Evolutionary conservation across 352 stramenopile genomes (phyloP).

Genomic region (Pythium coloratum): DNA sequence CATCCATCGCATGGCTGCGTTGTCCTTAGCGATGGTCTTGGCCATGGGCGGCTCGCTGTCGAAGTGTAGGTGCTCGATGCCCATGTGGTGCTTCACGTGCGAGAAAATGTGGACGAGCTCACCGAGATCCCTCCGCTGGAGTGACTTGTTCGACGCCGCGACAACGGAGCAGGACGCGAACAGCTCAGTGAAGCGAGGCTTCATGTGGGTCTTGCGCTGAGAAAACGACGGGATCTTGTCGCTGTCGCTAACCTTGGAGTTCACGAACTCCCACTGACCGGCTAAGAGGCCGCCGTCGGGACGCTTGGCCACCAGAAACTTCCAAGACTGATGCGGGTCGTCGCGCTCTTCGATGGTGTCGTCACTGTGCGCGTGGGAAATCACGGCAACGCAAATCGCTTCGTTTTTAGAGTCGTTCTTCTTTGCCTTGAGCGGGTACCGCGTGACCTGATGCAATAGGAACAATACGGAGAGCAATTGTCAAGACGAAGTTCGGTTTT

Average conservation of each 20-base stretch:
- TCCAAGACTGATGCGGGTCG: conserved; percentile 37
- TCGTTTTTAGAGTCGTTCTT: conserved; percentile 81
- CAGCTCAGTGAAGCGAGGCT: conserved; percentile 37
- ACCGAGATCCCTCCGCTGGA: conserved; percentile 55
- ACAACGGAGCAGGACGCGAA: conserved; percentile 32
- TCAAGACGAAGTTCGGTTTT: background rate
- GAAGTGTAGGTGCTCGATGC: conserved; percentile 83
- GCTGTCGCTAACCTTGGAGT: conserved; percentile 65
- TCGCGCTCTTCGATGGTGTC: background rate
- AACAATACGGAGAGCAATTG: background rate
- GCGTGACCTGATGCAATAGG: conserved; percentile 47
- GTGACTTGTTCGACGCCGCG: conserved; percentile 21
- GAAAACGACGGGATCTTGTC: conserved; percentile 65
- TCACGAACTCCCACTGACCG: conserved; percentile 89
- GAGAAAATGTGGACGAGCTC: conserved; percentile 90
- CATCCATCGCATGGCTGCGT: conserved; percentile 61
- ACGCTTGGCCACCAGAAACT: conserved; percentile 80
- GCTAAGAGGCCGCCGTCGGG: conserved; percentile 71
- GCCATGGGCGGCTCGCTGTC: conserved; percentile 23
- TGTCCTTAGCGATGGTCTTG: conserved; percentile 4
- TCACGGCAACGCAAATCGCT: conserved; percentile 68
- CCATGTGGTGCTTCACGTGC: conserved; percentile 90
- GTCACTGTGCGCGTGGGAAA: conserved; percentile 41
- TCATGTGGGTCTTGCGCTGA: conserved; percentile 60
- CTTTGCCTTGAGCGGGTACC: conserved; percentile 81